These are phyloP conservation scores for Scheffersomyces spartinae DNA, from an alignment of 805 yeast species.

Conservation along the genomic window DNA sequence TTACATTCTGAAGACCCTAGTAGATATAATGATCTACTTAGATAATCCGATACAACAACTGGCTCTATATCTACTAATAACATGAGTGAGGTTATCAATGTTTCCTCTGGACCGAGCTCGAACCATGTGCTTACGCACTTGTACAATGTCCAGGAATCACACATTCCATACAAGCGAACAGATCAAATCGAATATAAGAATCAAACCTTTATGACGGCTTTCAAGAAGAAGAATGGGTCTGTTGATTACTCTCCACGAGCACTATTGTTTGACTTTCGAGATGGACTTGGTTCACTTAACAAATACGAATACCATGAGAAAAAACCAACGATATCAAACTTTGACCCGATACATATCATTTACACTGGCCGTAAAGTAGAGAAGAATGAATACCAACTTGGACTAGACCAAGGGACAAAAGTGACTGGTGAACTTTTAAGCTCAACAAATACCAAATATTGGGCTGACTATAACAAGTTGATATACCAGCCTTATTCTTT, in stretches of 20 bases:
- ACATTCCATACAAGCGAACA: slow-evolving; percentile 40
- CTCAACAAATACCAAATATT: slow-evolving; percentile 38
- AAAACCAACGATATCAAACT: slow-evolving; percentile 5
- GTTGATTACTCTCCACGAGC: slow-evolving; percentile 64
- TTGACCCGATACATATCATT: slow-evolving; percentile 9
- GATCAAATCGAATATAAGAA: neutral
- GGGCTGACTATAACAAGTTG: slow-evolving; percentile 74
- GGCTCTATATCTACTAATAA: too few species aligned
- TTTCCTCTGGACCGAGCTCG: slow-evolving; percentile 62
- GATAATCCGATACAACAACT: too few species aligned
- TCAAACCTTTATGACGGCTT: slow-evolving; percentile 11
- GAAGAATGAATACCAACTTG: slow-evolving; percentile 51
- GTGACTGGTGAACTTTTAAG: slow-evolving; percentile 17
- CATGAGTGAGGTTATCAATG: slow-evolving; percentile 67
- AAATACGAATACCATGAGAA: slow-evolving; percentile 36
- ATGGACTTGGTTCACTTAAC: slow-evolving; percentile 65
- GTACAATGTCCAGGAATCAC: slow-evolving; percentile 68
- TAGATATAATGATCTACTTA: too few species aligned
- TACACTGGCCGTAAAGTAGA: slow-evolving; percentile 24
- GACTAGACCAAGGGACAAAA: slow-evolving; percentile 39
- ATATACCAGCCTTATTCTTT: slow-evolving; percentile 53
- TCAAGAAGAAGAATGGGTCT: slow-evolving; percentile 15
- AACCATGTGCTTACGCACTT: slow-evolving; percentile 74
- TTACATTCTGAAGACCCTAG: too few species aligned
- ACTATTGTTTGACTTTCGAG: slow-evolving; percentile 65